Evolutionary conservation across 2,329 filamentous ascomycete genomes (phyloP), one percentile per base, ranked within the genome.

Genomic region (Mycosphaerella sp.): DNA sequence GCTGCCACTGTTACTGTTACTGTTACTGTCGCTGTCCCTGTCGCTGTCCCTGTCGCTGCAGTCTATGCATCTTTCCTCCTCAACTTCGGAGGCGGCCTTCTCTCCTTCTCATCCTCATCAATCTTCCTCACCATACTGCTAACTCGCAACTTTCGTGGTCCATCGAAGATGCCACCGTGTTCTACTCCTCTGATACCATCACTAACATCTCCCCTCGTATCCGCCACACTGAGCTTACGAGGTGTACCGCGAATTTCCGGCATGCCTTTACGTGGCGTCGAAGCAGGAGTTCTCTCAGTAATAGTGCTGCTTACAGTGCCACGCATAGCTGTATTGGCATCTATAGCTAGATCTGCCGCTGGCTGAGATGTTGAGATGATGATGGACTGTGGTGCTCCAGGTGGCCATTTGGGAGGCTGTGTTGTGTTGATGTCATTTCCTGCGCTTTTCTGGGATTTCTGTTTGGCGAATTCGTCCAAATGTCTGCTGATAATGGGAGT

Each of bases 91-190:
- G 37, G 18, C 6, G 7, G 17, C 18, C 37, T 25, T 25, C 37
- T 41, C 16, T 9, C 14, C 21, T 25, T 17, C 37, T 21, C 13
- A 18, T 21, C 17, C 8, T 41, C 45, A 18, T 37, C 35, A 16
- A 54, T 18, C 28, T 27, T 46, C 34, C 47, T 41, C 21, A 54
- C 52, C 28, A 54, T 50, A 25, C 52, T 54, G 18, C 48, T 50
- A 10, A 54, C 52, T 41, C 51, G 45, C 16, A 58, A 41, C 42
- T 58, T 56, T n/a, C 53, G 39, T 9, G 53, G 56, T 12, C 56
- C 53, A 13, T 49, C 50, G n/a, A 49, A 27, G 6, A 55, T 21
- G 4, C 4, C 6, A 21, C 21, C 6, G 21, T 21, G 4, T 6
- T 21, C 21, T 21, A 4, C 21, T 21, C 21, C 21, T 21, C 21